Conservation (phyloP, 1,139 yeast genomes). For the Protomyces arabidopsidicola region DNA sequence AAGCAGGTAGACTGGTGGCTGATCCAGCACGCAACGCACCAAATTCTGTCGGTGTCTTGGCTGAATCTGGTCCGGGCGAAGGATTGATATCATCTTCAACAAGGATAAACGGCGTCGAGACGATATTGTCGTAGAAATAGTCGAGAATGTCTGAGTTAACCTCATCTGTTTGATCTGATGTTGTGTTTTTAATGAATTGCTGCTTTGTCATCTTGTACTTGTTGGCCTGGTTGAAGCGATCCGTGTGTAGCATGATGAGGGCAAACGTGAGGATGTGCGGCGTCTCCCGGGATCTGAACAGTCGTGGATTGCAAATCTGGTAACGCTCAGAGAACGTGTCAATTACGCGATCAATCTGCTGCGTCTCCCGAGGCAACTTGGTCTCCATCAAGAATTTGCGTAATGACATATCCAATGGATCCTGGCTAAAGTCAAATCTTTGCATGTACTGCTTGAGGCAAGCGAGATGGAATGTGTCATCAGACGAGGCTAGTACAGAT, state of each 20-base stretch:
- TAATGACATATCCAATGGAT: constrained; percentile 60
- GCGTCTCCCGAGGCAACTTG: constrained; percentile 62
- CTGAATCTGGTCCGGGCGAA: constrained; percentile 8
- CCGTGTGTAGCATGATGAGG: constrained; percentile 63
- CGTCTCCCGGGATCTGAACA: constrained; percentile 46
- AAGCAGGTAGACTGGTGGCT: background rate
- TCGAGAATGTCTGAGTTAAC: constrained; percentile 45
- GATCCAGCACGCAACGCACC: constrained; percentile 2
- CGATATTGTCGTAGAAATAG: constrained; percentile 61
- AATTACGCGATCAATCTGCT: constrained; percentile 63
- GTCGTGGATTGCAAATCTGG: constrained; percentile 43
- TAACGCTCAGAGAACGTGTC: constrained; percentile 52
- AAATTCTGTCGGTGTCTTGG: constrained; percentile 1
- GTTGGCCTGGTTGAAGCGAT: constrained; percentile 59
- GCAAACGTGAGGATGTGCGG: constrained; percentile 58
- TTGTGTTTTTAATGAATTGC: constrained; percentile 53
- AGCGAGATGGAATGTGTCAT: constrained; percentile 40
- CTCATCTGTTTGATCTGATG: constrained; percentile 38
- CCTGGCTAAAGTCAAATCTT: constrained; percentile 48
- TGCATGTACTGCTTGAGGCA: constrained; percentile 44
- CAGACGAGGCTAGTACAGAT: constrained; percentile 42
- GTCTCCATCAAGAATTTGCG: constrained; percentile 54
- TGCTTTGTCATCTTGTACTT: constrained; percentile 57
- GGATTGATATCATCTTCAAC: constrained; percentile 39
- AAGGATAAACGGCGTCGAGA: constrained; percentile 51